Base-by-base conservation (phyloP, 179 eudicot genomes). In the Spinacia oleracea region DNA sequence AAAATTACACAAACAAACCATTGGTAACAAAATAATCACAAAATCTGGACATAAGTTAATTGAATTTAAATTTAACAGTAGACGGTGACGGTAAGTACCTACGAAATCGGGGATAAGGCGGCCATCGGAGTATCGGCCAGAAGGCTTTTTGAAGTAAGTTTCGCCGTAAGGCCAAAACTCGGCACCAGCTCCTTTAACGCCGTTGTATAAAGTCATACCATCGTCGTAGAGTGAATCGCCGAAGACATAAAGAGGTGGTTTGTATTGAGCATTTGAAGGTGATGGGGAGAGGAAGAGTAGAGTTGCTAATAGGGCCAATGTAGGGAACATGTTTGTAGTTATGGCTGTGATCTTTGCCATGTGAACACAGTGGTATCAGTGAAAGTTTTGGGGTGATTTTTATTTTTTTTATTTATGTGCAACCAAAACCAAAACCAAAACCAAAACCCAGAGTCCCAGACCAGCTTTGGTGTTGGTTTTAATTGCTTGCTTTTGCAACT, bases 221-320 rank as follows among this genome's bases (percentile, higher is more conserved):
- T 77, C 84, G 25, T 86, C 90, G 79, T 87, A 87, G n/a, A 87
- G 79, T 0, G 90, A 87, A 76, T 87, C 90, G 23, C 90, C 88
- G 79, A 87, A 86, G 56, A 86, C 81, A 81, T 59, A 86, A 20
- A 86, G 51, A 0, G 89, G 84, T 2, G 77, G 70, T 20, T 68
- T 42, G 1, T 60, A 43, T n/a, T 79, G 81, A 14, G 82, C 73
- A 32, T 50, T 64, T 2, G 83, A 35, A 32, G 56, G 7, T 0
- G 16, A 25, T 45, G 59, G 59, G 29, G 75, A 43, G 38, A 69
- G 32, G 7, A 50, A 29, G n/a, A 79, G 27, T 0, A 83, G 77
- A 15, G 79, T 42, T 43, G 72, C 18, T 2, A 43, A 16, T 31
- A 77, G 10, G 31, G 60, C 59, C 9, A 66, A 64, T 46, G 81